Percentiles rank a stretch among this genome's conserved stretches.
Conservation (phyloP, 129 eudicot species). For the Escallonia rubra region DNA sequence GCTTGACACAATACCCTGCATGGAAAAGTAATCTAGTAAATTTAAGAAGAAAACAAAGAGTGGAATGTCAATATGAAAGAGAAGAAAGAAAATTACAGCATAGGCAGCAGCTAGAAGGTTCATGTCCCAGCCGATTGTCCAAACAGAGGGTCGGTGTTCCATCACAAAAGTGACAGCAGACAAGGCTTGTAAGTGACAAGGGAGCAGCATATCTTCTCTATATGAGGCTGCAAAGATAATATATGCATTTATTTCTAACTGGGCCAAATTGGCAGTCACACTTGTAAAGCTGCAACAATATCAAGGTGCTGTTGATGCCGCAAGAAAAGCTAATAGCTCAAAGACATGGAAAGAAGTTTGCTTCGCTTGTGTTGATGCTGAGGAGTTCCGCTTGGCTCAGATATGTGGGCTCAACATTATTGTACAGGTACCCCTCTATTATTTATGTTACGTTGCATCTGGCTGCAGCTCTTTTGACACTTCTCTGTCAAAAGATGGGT, state of each 20-base stretch:
- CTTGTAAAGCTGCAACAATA: slow-evolving; percentile 50
- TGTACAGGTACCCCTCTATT: slow-evolving; percentile 30
- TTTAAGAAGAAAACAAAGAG: too few relatives aligned
- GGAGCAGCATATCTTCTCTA: slow-evolving; percentile 64
- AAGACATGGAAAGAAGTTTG: slow-evolving; percentile 69
- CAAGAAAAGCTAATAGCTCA: slow-evolving; percentile 55
- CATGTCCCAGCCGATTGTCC: slow-evolving; percentile 94
- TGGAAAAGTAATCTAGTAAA: background rate
- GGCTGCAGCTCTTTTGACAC: too few relatives aligned
- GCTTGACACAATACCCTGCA: slow-evolving; percentile 91
- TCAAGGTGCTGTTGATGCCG: slow-evolving; percentile 71
- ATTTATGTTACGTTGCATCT: background rate
- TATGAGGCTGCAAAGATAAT: slow-evolving; percentile 68
- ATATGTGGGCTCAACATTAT: slow-evolving; percentile 60
- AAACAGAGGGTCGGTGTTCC: slow-evolving; percentile 79
- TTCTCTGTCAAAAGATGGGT: too few relatives aligned
- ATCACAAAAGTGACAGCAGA: slow-evolving; percentile 89
- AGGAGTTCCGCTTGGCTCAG: slow-evolving; percentile 67
- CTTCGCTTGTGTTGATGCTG: slow-evolving; percentile 65
- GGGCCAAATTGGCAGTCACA: slow-evolving; percentile 54
- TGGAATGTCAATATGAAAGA: background rate
- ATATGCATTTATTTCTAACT: slow-evolving; percentile 56
- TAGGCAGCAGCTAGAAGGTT: slow-evolving; percentile 98
- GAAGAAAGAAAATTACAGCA: slow-evolving; percentile 56
- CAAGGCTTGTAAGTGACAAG: slow-evolving; percentile 75